Percentiles rank a stretch among this genome's conserved stretches.
Conservation (phyloP, 208 protist genomes). For the Crithidia sp. region DNA sequence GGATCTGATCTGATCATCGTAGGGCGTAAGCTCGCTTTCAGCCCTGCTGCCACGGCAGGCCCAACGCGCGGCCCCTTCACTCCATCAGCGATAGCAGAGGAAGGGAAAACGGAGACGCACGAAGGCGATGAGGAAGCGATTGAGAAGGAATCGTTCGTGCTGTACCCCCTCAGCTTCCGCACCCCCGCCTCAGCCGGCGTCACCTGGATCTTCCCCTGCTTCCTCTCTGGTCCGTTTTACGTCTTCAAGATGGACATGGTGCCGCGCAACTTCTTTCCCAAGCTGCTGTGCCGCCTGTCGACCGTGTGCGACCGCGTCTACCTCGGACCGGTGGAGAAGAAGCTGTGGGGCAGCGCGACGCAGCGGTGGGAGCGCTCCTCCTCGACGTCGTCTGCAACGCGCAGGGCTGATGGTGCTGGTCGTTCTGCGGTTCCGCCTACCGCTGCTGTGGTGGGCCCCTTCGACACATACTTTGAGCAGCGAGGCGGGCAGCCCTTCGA, state of each 20-base stretch:
- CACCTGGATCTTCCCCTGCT: slow-evolving; percentile 52
- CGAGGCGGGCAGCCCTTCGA: slow-evolving; percentile 7
- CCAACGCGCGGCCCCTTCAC: no score
- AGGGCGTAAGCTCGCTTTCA: slow-evolving; percentile 32
- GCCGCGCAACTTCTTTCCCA: slow-evolving; percentile 78
- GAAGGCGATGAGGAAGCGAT: background rate
- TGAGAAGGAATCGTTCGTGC: slow-evolving; percentile 58
- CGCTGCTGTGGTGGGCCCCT: background rate
- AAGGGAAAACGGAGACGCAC: background rate
- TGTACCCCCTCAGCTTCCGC: slow-evolving; percentile 65
- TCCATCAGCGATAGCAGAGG: background rate
- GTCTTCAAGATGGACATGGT: slow-evolving; percentile 79
- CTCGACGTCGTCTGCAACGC: background rate
- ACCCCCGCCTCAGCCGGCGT: slow-evolving; percentile 55
- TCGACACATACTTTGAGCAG: slow-evolving; percentile 12
- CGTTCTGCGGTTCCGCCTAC: background rate
- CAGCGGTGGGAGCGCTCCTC: slow-evolving; percentile 16
- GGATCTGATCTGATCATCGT: slow-evolving; percentile 40
- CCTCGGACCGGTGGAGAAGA: slow-evolving; percentile 46
- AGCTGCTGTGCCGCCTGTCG: slow-evolving; percentile 60
- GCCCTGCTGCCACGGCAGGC: background rate
- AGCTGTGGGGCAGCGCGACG: slow-evolving; percentile 14
- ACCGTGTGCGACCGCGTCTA: slow-evolving; percentile 58
- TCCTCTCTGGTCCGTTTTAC: slow-evolving; percentile 83
- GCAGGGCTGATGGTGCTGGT: background rate